Conservation (phyloP, 2,329 filamentous ascomycete species). For the Leptographium wingfieldii region DNA sequence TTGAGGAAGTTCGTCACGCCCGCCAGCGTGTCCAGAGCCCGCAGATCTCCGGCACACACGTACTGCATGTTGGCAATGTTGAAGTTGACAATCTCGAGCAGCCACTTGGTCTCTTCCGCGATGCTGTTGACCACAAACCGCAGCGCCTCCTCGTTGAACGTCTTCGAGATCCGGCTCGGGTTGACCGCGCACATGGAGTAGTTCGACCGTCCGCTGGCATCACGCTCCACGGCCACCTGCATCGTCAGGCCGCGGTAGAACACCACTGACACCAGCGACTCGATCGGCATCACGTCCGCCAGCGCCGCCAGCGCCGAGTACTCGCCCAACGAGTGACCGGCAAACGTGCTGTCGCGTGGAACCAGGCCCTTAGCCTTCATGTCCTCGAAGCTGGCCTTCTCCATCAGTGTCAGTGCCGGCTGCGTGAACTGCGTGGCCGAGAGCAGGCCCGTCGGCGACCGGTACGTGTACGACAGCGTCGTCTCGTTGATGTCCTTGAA, state of each 20-base stretch:
- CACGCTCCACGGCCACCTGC: conserved; percentile 97
- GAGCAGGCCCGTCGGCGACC: conserved; percentile 83
- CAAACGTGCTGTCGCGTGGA: conserved; percentile 91
- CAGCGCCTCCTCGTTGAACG: conserved; percentile 93
- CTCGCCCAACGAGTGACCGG: conserved; percentile 93
- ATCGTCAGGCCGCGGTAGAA: conserved; percentile 99
- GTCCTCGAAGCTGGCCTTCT: conserved; percentile 98
- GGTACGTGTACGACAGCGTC: conserved; percentile 93
- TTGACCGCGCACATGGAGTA: conserved; percentile 99
- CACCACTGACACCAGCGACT: conserved; percentile 93
- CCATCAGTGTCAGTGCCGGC: conserved; percentile 93
- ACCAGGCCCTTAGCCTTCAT: conserved; percentile 97
- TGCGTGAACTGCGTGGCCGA: conserved; percentile 98
- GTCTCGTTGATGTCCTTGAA: conserved; percentile 95
- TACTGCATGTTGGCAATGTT: conserved; percentile 68
- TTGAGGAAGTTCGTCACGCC: conserved; percentile 93
- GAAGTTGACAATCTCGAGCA: conserved; percentile 98
- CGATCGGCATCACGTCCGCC: conserved; percentile 99
- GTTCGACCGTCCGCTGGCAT: conserved; percentile 84
- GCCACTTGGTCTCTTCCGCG: conserved; percentile 83
- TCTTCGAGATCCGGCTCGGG: conserved; percentile 94
- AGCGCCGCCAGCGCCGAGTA: conserved; percentile 94
- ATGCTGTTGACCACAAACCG: conserved; percentile 97
- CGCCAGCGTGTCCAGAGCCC: conserved; percentile 57
- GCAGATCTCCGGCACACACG: conserved; percentile 57